Evolutionary conservation across 371 early-diverging fungal genomes (phyloP).

Genomic region (Syncephalastrum contaminatum): DNA sequence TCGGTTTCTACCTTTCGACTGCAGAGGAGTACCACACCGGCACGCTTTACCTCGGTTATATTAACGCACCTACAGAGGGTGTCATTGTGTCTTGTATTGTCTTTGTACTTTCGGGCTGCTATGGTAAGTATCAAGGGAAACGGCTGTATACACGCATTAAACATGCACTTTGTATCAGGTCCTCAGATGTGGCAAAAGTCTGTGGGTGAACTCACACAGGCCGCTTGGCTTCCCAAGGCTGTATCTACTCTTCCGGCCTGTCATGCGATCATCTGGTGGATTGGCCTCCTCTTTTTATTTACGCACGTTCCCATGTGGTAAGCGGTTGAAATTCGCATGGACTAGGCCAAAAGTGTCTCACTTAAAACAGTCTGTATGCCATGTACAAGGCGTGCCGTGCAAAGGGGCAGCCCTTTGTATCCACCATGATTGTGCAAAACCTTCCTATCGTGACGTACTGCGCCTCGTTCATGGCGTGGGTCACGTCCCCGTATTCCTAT

Average conservation of each 20-base stretch:
- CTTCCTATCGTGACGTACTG: slow-evolving; percentile 64
- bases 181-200: slow-evolving; percentile 32
- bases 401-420: slow-evolving; percentile 57
- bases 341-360: background rate
- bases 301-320: slow-evolving; percentile 73
- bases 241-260: slow-evolving; percentile 43
- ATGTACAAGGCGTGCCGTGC: slow-evolving; percentile 72
- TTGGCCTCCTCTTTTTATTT: slow-evolving; percentile 60
- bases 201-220: slow-evolving; percentile 20
- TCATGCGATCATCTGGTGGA: slow-evolving; percentile 53
- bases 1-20: slow-evolving; percentile 90
- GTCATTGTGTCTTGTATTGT: slow-evolving; percentile 74
- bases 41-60: slow-evolving; percentile 85
- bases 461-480: slow-evolving; percentile 64
- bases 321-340: slow-evolving; percentile 3
- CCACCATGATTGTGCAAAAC: slow-evolving; percentile 61
- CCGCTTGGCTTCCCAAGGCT: slow-evolving; percentile 22
- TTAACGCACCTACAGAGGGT: slow-evolving; percentile 97
- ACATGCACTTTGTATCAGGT: slow-evolving; percentile 12
- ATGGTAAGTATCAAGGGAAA: slow-evolving; percentile 28
- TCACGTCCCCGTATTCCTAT: slow-evolving; percentile 64
- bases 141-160: background rate
- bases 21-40: slow-evolving; percentile 98
- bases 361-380: slow-evolving; percentile 36
- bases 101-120: slow-evolving; percentile 69